Percentiles rank a stretch among this genome's conserved stretches.
These are phyloP conservation scores for Trametes maxima DNA, from an alignment of 768 basidiomycete genomes.

Conservation along the genomic window DNA sequence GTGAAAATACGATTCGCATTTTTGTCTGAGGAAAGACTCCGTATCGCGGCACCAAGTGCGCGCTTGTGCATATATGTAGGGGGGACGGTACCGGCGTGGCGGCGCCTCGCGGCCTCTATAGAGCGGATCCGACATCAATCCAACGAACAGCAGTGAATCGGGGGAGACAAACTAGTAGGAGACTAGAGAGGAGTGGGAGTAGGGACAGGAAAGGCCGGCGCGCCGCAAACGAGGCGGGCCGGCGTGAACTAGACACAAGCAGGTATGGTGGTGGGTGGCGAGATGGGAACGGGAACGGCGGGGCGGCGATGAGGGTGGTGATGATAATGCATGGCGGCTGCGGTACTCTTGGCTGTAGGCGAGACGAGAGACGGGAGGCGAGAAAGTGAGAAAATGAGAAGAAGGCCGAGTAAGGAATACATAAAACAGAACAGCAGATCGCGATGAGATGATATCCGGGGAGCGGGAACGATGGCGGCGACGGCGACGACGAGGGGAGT, in stretches of 20 bases:
- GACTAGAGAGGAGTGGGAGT: not conserved
- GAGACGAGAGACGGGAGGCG: not conserved
- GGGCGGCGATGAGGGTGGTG: no score
- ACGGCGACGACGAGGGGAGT: conserved; percentile 10
- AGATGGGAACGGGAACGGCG: no score
- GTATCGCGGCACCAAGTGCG: no score
- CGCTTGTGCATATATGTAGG: no score
- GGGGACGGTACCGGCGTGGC: no score
- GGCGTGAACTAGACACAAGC: conserved; percentile 6
- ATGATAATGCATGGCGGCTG: not conserved
- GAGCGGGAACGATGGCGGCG: conserved; percentile 4
- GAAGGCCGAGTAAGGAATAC: conserved; percentile 16
- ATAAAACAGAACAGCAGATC: conserved; percentile 23
- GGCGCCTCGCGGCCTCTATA: not conserved
- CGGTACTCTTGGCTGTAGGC: not conserved
- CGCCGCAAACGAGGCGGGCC: conserved; percentile 6
- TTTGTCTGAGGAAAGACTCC: no score
- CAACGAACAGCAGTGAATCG: conserved; percentile 1
- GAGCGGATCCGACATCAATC: conserved; percentile 3
- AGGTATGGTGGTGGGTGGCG: not conserved
- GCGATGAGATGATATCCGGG: conserved; percentile 18
- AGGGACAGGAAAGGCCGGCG: conserved; percentile 9
- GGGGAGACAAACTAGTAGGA: no score
- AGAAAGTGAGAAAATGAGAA: not conserved
- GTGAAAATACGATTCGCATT: not conserved